phyloP scores from a whole-genome alignment of 305 asterid genomes.

The Nicotiana rustica region DNA sequence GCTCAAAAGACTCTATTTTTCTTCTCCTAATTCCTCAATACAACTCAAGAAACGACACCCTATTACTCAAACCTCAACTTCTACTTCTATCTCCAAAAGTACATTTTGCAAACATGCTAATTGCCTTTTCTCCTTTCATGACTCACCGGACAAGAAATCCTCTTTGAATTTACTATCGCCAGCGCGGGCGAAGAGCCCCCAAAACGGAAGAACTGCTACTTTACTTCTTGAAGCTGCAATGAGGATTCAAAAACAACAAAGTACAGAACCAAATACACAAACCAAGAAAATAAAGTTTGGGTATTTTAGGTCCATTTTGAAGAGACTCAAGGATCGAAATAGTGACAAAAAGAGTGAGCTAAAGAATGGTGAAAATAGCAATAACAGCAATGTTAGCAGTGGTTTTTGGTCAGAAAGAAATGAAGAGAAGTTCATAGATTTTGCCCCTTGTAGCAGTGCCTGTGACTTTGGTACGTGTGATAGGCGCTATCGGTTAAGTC shows the following conservation, averaged over 20 bases:
- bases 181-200: background rate
- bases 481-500: conserved; percentile 60
- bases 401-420: conserved; percentile 41
- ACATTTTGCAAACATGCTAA: conserved; percentile 27
- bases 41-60: conserved; percentile 32
- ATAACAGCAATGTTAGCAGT: conserved; percentile 61
- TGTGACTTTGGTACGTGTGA: conserved; percentile 45
- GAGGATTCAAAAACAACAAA: conserved; percentile 49
- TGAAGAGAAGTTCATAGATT: conserved; percentile 57
- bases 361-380: conserved; percentile 32
- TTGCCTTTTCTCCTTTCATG: conserved; percentile 30
- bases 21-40: background rate
- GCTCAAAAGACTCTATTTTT: conserved; percentile 15
- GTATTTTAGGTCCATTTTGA: conserved; percentile 65
- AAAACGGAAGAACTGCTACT: conserved; percentile 34
- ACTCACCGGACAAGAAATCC: conserved; percentile 34
- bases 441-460: conserved; percentile 55
- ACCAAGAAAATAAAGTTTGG: conserved; percentile 54
- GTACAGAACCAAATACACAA: conserved; percentile 45
- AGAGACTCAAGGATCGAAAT: conserved; percentile 66
- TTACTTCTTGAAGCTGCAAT: conserved; percentile 41
- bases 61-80: conserved; percentile 12
- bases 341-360: conserved; percentile 36
- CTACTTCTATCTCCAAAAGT: background rate
- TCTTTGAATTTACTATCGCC: conserved; percentile 23